A percentile compares a stretch with the other conserved stretches of the same genome.
These are phyloP conservation scores for Suillus brevipes DNA, from an alignment of 768 basidiomycete species.

Conservation along the genomic window DNA sequence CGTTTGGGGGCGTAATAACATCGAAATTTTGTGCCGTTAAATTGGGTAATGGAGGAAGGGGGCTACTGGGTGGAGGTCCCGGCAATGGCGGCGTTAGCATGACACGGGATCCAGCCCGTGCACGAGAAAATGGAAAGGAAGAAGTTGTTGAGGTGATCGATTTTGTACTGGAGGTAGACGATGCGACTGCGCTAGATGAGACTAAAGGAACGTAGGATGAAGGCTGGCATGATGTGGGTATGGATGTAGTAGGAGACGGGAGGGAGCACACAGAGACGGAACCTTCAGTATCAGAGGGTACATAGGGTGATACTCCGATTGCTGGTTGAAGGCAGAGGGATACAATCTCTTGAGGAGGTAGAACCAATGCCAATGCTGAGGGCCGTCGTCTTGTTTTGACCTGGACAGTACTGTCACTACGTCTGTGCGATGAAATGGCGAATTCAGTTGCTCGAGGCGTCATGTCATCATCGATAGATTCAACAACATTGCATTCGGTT, in stretches of 20 bases:
- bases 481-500: constrained; percentile 11
- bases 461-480: constrained; percentile 21
- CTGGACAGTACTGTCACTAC: constrained; percentile 6
- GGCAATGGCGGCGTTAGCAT: constrained; percentile 26
- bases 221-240: neutral
- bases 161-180: constrained; percentile 11
- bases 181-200: neutral
- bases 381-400: constrained; percentile 12
- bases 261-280: constrained; percentile 11
- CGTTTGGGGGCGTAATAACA: neutral
- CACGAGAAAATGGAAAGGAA: constrained; percentile 22
- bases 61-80: constrained; percentile 30
- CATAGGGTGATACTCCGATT: constrained; percentile 21
- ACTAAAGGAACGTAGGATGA: constrained; percentile 8
- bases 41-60: constrained; percentile 29
- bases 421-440: neutral
- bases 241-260: constrained; percentile 19
- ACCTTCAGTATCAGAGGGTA: constrained; percentile 24
- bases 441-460: constrained; percentile 28
- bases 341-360: constrained; percentile 12
- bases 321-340: constrained; percentile 19
- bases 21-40: neutral
- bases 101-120: constrained; percentile 26
- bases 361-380: constrained; percentile 16
- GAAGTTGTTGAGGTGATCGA: constrained; percentile 6